Evolutionary conservation across 202 grass and related monocot species (phyloP).

Genomic region (Musa balbisiana): DNA sequence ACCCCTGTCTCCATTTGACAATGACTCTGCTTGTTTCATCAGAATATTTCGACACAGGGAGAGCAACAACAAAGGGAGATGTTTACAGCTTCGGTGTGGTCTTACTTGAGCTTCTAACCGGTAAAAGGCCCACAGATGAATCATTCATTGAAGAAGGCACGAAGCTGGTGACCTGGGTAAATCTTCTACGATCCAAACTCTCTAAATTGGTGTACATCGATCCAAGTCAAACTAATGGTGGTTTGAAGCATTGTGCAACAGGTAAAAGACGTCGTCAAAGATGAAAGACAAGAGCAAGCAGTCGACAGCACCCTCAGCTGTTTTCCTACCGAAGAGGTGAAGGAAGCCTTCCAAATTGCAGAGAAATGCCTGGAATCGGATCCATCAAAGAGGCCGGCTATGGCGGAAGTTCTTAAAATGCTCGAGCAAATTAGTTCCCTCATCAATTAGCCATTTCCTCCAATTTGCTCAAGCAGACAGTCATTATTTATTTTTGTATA

Average conservation of each 20-base stretch:
- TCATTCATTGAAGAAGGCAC: slow-evolving; percentile 71
- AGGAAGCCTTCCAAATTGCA: slow-evolving; percentile 38
- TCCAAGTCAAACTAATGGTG: no score
- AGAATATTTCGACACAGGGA: slow-evolving; percentile 83
- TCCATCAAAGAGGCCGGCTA: slow-evolving; percentile 42
- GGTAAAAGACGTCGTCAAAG: slow-evolving; percentile 63
- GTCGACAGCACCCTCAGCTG: slow-evolving; percentile 35
- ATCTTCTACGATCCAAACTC: neutral
- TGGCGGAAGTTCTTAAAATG: slow-evolving; percentile 55
- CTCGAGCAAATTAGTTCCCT: slow-evolving; percentile 38
- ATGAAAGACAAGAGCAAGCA: slow-evolving; percentile 54
- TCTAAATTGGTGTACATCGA: neutral
- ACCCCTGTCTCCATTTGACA: neutral
- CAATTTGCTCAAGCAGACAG: no score
- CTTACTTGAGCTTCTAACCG: slow-evolving; percentile 69
- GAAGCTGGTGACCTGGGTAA: slow-evolving; percentile 69
- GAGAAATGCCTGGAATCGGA: slow-evolving; percentile 67
- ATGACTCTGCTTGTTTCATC: slow-evolving; percentile 4
- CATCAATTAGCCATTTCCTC: slow-evolving; percentile 10
- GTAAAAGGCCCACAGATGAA: slow-evolving; percentile 73
- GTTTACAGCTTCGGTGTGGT: slow-evolving; percentile 84
- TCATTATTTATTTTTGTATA: no score
- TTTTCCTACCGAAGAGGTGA: slow-evolving; percentile 33
- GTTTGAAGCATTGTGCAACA: neutral
- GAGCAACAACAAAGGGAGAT: slow-evolving; percentile 72